Evolutionary conservation across 2,329 filamentous ascomycete genomes (phyloP), one percentile per base, ranked within the genome.

Genomic region (Cryphonectria carpinicola): DNA sequence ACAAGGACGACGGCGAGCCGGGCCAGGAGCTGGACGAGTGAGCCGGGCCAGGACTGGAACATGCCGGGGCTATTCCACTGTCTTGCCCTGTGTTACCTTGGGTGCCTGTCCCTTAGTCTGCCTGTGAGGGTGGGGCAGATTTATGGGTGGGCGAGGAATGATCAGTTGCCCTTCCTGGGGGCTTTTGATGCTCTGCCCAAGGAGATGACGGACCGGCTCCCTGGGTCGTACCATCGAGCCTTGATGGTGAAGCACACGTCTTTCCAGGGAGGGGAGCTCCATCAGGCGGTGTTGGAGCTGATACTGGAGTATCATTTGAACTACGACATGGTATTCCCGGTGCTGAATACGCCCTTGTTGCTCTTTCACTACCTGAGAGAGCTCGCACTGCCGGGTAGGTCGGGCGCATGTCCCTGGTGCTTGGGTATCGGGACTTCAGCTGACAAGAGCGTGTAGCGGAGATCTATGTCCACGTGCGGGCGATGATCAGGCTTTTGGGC

Each of bases 61-160:
- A 76, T 88, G 75, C 94, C 95, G 1, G 89, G 83, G 66, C 82
- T 97, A 49, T 82, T 93, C 58, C 95, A 97, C 74, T 92, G 91
- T 0, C 80, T 98, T 67, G 90, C 86, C 1, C 79, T 97, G 14
- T 94, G 93, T 77, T 98, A 98, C 81, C 80, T 98, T 46, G 95
- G 89, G 1, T 89, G 89, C 52, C 76, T 96, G 62, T 83, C 97
- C 37, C 84, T 97, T 75, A 89, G 92, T 69, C 84, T 96, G 69
- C 94, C 95, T 0, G 85, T 93, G n/a, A 89, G 90, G 32, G 82
- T 95, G 10, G 91, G 89, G 14, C 93, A 97, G 74, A 80, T 98
- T 17, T 86, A 86, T 68, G 82, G 84, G 61, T 97, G 93, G 90
- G 88, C 88, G 22, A 87, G 86, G 64, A 83, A 83, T 70, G 90